phyloP scores from a whole-genome alignment of 306 rosid genomes.

The Rubus idaeus region DNA sequence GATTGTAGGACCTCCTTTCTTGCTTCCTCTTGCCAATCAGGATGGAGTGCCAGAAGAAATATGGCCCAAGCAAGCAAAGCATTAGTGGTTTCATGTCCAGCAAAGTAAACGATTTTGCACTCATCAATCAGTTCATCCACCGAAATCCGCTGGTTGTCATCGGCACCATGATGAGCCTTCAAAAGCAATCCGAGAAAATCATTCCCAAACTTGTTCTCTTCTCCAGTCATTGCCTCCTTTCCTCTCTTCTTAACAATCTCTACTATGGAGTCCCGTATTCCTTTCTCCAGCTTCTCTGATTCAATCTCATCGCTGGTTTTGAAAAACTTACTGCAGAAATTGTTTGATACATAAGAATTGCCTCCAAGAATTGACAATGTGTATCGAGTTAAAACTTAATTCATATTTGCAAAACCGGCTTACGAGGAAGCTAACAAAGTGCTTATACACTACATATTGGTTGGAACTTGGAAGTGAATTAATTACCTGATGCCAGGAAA shows the following conservation, averaged over 20 bases:
- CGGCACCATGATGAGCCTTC: conserved; percentile 28
- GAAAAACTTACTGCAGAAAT: conserved; percentile 20
- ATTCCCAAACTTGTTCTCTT: conserved; percentile 22
- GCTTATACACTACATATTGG: not conserved
- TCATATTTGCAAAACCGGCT: not conserved
- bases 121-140: conserved; percentile 24
- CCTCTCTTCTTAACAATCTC: conserved; percentile 27
- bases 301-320: conserved; percentile 24
- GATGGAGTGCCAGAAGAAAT: conserved; percentile 27
- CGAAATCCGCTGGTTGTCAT: conserved; percentile 13
- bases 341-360: not conserved
- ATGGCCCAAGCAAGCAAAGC: conserved; percentile 28
- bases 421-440: not conserved
- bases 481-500: conserved; percentile 27
- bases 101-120: conserved; percentile 31
- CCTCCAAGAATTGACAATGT: not conserved
- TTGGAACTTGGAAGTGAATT: not conserved
- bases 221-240: conserved; percentile 13
- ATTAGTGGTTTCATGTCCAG: conserved; percentile 30
- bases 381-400: not conserved
- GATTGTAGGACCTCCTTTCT: conserved; percentile 27
- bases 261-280: not conserved
- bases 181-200: conserved; percentile 33
- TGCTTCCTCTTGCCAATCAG: conserved; percentile 39
- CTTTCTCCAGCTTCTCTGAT: conserved; percentile 24